Evolutionary conservation across 2,329 filamentous ascomycete genomes (phyloP).

Genomic region (Colletotrichum navitas): DNA sequence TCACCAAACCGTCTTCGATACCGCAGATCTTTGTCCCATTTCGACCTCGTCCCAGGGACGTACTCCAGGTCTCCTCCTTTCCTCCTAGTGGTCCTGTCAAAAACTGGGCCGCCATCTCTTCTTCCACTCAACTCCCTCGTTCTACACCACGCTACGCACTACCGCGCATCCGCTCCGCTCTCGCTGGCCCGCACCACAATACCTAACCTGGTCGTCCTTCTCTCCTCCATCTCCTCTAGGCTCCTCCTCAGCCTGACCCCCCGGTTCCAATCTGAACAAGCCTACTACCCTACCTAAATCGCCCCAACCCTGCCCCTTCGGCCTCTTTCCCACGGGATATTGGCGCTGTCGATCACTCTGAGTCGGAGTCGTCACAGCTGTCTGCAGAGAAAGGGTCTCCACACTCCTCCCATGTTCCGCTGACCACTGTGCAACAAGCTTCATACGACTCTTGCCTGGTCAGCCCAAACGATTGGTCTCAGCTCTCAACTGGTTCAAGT

Average conservation of each 20-base stretch:
- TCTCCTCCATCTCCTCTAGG: constrained; percentile 15
- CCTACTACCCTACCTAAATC: constrained; percentile 57
- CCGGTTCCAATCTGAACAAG: constrained; percentile 48
- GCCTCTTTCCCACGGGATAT: constrained; percentile 63
- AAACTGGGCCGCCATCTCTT: constrained; percentile 39
- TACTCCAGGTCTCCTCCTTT: constrained; percentile 39
- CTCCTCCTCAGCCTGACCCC: constrained; percentile 51
- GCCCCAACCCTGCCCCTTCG: constrained; percentile 60
- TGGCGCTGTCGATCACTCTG: constrained; percentile 66
- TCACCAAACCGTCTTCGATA: constrained; percentile 34
- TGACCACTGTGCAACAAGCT: constrained; percentile 59
- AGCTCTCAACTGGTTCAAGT: constrained; percentile 49
- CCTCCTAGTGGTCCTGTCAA: constrained; percentile 39
- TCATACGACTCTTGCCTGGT: constrained; percentile 54
- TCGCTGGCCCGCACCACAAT: constrained; percentile 28
- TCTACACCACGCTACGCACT: constrained; percentile 35
- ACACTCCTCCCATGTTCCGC: constrained; percentile 53
- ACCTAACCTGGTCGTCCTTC: constrained; percentile 28
- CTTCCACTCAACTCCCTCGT: constrained; percentile 5
- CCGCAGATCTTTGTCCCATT: constrained; percentile 39
- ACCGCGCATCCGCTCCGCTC: constrained; percentile 36
- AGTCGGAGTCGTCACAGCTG: constrained; percentile 65
- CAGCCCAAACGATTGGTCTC: constrained; percentile 55
- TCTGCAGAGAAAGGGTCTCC: constrained; percentile 51
- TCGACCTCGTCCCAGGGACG: constrained; percentile 32